Base-by-base conservation (phyloP, 805 yeast genomes). In the Candida sanyiensis region DNA sequence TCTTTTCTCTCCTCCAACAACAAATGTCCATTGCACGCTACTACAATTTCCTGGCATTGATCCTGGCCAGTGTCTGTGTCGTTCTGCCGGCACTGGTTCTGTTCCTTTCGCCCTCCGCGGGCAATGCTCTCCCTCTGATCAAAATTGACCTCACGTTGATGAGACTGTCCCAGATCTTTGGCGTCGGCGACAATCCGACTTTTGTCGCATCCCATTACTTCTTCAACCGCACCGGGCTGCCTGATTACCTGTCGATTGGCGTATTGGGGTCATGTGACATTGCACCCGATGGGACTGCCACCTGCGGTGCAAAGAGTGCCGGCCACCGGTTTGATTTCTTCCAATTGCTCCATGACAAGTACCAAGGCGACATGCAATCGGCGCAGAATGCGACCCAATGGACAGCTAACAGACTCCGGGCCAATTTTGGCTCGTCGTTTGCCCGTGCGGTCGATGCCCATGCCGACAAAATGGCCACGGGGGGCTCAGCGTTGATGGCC, bases 151-250 rank as follows among this genome's bases (percentile, higher is more conserved):
- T 34, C 24, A 15, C 37, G 4, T 28, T 22, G 18, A 8, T 10
- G 10, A 10, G 20, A 7, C 18, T 35, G 2, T 6, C 28, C 7
- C 3, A 20, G 17, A 10, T 18, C 15, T 21, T 29, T 9, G 34
- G 28, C 6, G n/a, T 29, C n/a, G 39, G 39, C 8, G 39, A 36
- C 15, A 15, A 28, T 4, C 28, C 33, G 11, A 24, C 21, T 9
- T 29, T 22, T 18, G 28, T 36, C 28, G 4, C 3, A n/a, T 21
- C 21, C 9, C 31, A 31, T 23, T 31, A 37, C 21, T 9, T 17
- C 10, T 26, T 31, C 23, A 22, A 37, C 11, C 13, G 32, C 31
- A 21, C 40, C 3, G 40, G 40, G 17, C 26, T 23, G 15, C 40
- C 40, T 7, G 40, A 37, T 15, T 27, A 24, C 18, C 32, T 32